Percentiles rank a stretch among this genome's conserved stretches.
These are phyloP conservation scores for Cinnamomum chago DNA, from an alignment of 164 flowering plant genomes.

Conservation along the genomic window DNA sequence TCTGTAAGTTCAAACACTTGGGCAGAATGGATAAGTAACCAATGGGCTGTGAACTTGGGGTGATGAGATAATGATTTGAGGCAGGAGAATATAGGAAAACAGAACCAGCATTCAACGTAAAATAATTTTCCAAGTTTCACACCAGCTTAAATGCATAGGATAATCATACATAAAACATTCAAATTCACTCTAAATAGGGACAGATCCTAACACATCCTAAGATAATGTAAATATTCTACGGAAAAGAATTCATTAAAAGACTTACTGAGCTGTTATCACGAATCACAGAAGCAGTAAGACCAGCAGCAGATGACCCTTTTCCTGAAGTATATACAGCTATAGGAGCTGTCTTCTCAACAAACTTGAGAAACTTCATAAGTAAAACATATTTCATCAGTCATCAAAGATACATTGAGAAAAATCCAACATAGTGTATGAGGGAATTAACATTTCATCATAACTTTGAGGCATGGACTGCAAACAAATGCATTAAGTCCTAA, in stretches of 20 bases:
- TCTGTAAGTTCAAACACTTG: not conserved
- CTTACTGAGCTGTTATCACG: conserved; percentile 88
- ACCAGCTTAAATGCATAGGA: not conserved
- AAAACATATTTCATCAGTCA: not conserved
- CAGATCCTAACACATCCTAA: no score
- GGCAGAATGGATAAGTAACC: no score
- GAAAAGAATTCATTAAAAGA: conserved; percentile 8
- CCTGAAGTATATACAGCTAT: conserved; percentile 97
- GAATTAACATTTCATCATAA: not conserved
- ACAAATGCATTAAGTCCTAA: not conserved
- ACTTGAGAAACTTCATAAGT: conserved; percentile 83
- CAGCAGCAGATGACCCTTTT: conserved; percentile 99
- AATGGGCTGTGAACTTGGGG: not conserved
- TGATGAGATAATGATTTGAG: not conserved
- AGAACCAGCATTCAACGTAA: not conserved
- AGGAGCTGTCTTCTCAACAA: conserved; percentile 99
- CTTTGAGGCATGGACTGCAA: not conserved
- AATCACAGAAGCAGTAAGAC: conserved; percentile 98
- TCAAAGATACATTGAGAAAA: not conserved
- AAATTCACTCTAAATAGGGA: not conserved
- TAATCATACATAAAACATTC: not conserved
- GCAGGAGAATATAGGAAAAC: not conserved
- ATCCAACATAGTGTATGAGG: no score
- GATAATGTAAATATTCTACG: not conserved
- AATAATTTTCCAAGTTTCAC: not conserved